Evolutionary conservation across 2,329 filamentous ascomycete genomes (phyloP).

Genomic region (Bipolaris zeicola): DNA sequence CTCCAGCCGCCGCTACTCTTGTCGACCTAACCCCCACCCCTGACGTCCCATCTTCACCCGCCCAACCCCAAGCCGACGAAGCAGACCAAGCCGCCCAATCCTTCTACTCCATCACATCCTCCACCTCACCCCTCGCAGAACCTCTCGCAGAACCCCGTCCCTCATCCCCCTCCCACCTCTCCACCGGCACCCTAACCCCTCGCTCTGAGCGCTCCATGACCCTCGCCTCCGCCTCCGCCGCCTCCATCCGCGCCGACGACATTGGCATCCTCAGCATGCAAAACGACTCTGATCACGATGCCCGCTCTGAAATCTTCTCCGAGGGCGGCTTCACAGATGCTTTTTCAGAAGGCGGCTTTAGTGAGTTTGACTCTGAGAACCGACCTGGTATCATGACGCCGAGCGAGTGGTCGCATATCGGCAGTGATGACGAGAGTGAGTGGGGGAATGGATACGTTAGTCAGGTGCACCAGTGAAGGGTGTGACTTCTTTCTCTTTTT

Average conservation of each 20-base stretch:
- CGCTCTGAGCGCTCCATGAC: constrained; percentile 42
- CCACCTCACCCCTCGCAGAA: constrained; percentile 18
- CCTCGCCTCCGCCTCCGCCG: constrained; percentile 38
- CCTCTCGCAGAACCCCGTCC: constrained; percentile 10
- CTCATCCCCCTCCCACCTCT: constrained; percentile 19
- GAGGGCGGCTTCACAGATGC: constrained; percentile 47
- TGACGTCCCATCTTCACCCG: constrained; percentile 26
- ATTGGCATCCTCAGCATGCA: constrained; percentile 45
- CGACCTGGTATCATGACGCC: constrained; percentile 44
- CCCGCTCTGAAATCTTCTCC: constrained; percentile 43
- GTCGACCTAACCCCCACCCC: constrained; percentile 43
- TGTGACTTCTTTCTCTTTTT: background rate
- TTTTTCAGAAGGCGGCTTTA: constrained; percentile 42
- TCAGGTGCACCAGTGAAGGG: constrained; percentile 30
- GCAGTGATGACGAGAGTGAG: constrained; percentile 49
- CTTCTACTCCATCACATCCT: constrained; percentile 46
- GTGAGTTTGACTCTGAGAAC: constrained; percentile 30
- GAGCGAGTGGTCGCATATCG: constrained; percentile 49
- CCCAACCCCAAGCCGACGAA: constrained; percentile 16
- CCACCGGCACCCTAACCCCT: constrained; percentile 47
- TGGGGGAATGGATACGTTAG: constrained; percentile 38
- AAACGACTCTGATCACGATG: constrained; percentile 42
- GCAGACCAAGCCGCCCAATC: constrained; percentile 38
- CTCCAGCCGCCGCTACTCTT: constrained; percentile 26
- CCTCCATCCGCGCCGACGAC: constrained; percentile 37